Evolutionary conservation across 306 rosid species (phyloP).

Genomic region (Castanopsis chinensis): DNA sequence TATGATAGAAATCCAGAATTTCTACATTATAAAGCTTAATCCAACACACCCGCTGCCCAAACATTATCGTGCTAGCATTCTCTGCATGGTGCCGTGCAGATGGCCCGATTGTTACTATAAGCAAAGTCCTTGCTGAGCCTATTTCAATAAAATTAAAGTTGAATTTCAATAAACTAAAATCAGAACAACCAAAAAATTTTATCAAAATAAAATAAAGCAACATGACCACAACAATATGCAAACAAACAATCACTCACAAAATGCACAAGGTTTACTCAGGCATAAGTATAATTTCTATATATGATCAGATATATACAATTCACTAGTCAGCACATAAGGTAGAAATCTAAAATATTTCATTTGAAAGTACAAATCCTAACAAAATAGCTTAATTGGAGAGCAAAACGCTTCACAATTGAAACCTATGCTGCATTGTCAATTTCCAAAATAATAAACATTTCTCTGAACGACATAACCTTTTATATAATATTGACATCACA

Average conservation of each 20-base stretch:
- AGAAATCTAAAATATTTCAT: background rate
- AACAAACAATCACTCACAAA: background rate
- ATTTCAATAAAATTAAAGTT: background rate
- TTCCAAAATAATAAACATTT: background rate
- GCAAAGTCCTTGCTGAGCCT: constrained; percentile 80
- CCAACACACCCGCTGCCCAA: constrained; percentile 68
- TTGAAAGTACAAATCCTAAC: background rate
- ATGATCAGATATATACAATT: background rate
- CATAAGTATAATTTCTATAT: background rate
- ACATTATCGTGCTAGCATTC: constrained; percentile 64
- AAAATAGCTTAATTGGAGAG: background rate
- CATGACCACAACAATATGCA: background rate
- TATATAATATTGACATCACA: constrained; percentile 33
- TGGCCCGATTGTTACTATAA: constrained; percentile 61
- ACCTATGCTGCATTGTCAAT: constrained; percentile 1
- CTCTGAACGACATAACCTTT: constrained; percentile 7
- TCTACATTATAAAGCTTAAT: background rate
- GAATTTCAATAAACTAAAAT: constrained; percentile 1
- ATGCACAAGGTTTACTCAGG: background rate
- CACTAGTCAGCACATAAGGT: background rate
- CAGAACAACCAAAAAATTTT: background rate
- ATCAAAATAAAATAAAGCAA: background rate
- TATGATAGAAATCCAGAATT: background rate
- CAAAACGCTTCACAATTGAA: background rate
- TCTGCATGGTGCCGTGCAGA: constrained; percentile 52